A percentile compares a stretch with the other conserved stretches of the same genome.
These are phyloP conservation scores for Medakamo hakoo DNA, from an alignment of 139 green algal genomes.

Conservation along the genomic window DNA sequence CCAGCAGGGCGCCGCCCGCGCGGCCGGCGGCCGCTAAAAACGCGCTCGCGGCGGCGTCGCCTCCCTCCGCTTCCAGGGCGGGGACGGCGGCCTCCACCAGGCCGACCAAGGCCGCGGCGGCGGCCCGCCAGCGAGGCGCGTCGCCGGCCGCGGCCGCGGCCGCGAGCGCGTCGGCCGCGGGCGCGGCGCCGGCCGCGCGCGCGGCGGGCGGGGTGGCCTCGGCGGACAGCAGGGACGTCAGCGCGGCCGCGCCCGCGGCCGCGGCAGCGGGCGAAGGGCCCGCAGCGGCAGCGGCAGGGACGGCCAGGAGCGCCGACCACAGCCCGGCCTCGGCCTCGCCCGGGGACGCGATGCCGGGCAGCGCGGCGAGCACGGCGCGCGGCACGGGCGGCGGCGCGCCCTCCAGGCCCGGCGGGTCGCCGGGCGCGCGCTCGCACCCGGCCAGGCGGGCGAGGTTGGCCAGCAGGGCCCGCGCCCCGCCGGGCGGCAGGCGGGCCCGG, in stretches of 20 bases:
- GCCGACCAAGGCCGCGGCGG: not conserved
- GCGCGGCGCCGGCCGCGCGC: too few relatives aligned
- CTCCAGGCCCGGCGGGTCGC: not conserved
- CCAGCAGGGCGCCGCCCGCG: not conserved
- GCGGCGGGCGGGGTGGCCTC: too few relatives aligned
- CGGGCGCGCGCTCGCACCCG: too few relatives aligned
- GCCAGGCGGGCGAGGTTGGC: not conserved
- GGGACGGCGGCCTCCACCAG: not conserved
- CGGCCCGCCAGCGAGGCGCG: not conserved
- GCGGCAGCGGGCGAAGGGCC: not conserved
- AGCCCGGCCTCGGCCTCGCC: not conserved
- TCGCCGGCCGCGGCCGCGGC: not conserved
- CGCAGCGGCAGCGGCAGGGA: not conserved
- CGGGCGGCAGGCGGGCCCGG: not conserved
- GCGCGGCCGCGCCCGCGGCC: too few relatives aligned
- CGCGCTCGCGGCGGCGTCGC: not conserved
- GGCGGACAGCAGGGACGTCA: not conserved
- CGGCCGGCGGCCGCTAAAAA: not conserved
- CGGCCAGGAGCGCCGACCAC: not conserved
- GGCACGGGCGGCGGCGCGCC: not conserved
- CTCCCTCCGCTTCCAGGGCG: not conserved
- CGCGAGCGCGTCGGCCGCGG: not conserved
- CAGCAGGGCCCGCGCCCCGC: not conserved
- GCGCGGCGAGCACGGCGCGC: not conserved
- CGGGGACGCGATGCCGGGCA: not conserved